A percentile compares a stretch with the other conserved stretches of the same genome.
Conservation (phyloP, 1,284 basidiomycete species). For the Filobasidium uniguttulatum region DNA sequence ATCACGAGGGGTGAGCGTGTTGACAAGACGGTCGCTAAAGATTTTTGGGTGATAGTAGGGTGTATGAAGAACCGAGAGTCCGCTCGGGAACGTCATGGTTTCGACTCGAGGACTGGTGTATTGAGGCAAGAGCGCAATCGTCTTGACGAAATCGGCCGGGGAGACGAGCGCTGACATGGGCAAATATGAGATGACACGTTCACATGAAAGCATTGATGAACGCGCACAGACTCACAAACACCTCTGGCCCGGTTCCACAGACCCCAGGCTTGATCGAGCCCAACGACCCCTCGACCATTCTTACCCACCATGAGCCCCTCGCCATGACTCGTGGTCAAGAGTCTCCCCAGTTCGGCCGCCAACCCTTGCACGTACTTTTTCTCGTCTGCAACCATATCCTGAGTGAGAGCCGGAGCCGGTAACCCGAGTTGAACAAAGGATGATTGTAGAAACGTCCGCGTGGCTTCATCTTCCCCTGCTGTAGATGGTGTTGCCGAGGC, state of each 20-base stretch:
- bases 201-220: no score
- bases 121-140: conserved; percentile 52
- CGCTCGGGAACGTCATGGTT: conserved; percentile 53
- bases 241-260: conserved; percentile 93
- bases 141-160: conserved; percentile 64
- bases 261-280: conserved; percentile 91
- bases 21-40: conserved; percentile 46
- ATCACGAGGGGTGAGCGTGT: conserved; percentile 21
- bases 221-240: conserved; percentile 54
- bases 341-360: conserved; percentile 62
- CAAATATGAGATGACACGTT: not conserved
- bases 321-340: conserved; percentile 41
- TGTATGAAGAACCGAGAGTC: conserved; percentile 70
- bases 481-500: not conserved
- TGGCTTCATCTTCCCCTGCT: conserved; percentile 47
- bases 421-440: conserved; percentile 81
- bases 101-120: conserved; percentile 58
- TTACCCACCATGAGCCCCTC: conserved; percentile 29
- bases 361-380: conserved; percentile 65
- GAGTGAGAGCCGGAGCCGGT: conserved; percentile 56
- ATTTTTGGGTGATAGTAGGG: conserved; percentile 54
- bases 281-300: conserved; percentile 52
- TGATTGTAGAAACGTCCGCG: conserved; percentile 70
- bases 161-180: conserved; percentile 60
- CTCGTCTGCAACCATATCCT: conserved; percentile 80